Evolutionary conservation across 768 basidiomycete species (phyloP), one percentile per base, ranked within the genome.

Genomic region (Suillus ampliporus): DNA sequence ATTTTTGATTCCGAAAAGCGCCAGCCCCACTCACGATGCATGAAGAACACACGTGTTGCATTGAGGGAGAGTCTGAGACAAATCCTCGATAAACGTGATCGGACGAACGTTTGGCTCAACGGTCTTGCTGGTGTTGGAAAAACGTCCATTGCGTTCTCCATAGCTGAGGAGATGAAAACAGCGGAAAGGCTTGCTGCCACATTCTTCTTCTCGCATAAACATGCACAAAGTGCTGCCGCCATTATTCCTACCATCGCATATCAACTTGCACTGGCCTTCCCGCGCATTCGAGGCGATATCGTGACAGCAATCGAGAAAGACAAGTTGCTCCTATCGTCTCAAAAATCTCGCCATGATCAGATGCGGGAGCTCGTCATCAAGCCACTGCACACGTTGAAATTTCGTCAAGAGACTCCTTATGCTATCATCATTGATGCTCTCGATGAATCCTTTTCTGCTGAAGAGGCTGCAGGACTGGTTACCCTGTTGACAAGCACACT

Each of bases 201-300:
- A 0, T 68, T 68, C 19, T 68, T 68, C 65, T 68, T 68, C 26
- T 60, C 68, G 15, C 59, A 65, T 17, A 44, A 58, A 8, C 53
- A 62, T 19, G 62, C 59, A 4, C 64, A 65, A 35, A 8, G 26
- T 7, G 23, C 26, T 14, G 47, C 44, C 9, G 43, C 60, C 1
- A 43, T 69, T 13, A 60, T 69, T 54, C 60, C 62, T 10, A 67
- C 68, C 7, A 51, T 69, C 10, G 64, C 66, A 4, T 67, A 66
- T 41, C 64, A 69, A 38, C 62, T 69, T 10, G 65, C 68, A 14
- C 41, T 40, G 31, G 19, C 34, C 2, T 47, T 67, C 4, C 68
- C 66, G 2, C 57, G 13, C 10, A 26, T 65, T n/a, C 52, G 64
- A 2, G 54, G 41, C 3, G 56, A 64, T 11, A 37, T 69, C 19